Evolutionary conservation across 2,329 filamentous ascomycete species (phyloP), one percentile per base, ranked within the genome.

Genomic region (Colletotrichum sp.): DNA sequence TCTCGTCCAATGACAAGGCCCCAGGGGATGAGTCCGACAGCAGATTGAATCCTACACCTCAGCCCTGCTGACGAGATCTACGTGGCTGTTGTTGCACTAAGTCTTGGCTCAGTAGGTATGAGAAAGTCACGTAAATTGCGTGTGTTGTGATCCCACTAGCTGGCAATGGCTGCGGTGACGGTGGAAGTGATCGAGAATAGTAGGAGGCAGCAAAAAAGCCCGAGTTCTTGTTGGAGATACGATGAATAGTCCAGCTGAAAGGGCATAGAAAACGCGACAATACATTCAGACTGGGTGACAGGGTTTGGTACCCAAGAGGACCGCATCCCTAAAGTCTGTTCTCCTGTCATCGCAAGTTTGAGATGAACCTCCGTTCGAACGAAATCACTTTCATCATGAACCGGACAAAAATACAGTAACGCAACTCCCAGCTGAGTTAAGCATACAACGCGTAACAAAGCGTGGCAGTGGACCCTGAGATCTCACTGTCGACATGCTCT

Each of bases 181-280:
- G 5, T n/a, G 8, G 3, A 44, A 18, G 2, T 44, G 18, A 18
- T n/a, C 2, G 39, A 44, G 39, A n/a, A 8, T 0, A 44, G 16
- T n/a, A 8, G n/a, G 3, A 52, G n/a, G 44, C n/a, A 21, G 10
- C 10, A 52, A 13, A 2, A 44, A 44, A 7, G 6, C 39, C 6
- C 9, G 8, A n/a, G 0, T 18, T n/a, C 39, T 44, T 44, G 18
- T 6, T 44, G 39, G 39, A 18, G 39, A 44, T 44, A 44, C 9
- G 44, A 21, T 8, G n/a, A 21, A 21, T n/a, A 0, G n/a, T 49
- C 4, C 0, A 12, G 18, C 39, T 49, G 3, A n/a, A 1, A n/a
- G 18, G 18, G 18, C 1, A n/a, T 12, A n/a, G 18, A 12, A n/a
- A 49, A 10, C 18, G 18, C 9, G 10, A n/a, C 39, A n/a, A 0